A percentile compares a stretch with the other conserved stretches of the same genome.
These are phyloP conservation scores for Lactarius hengduanensis DNA, from an alignment of 768 basidiomycete species.

Conservation along the genomic window DNA sequence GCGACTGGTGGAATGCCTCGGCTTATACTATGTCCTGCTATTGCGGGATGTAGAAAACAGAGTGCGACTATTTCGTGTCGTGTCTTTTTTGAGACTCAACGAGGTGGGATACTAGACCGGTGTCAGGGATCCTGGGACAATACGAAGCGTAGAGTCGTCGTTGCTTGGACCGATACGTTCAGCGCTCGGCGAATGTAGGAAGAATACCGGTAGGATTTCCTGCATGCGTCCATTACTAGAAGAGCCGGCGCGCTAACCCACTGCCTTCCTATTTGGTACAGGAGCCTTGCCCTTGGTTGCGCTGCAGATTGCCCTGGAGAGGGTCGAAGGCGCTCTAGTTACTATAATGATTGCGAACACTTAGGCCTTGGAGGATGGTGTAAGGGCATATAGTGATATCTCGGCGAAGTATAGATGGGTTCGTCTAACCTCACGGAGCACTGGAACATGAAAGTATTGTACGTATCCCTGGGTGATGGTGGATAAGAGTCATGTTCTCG, in stretches of 20 bases:
- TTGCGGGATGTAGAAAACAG: slow-evolving; percentile 55
- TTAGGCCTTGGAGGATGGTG: background rate
- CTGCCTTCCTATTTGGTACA: slow-evolving; percentile 29
- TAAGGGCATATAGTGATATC: background rate
- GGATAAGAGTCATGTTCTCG: background rate
- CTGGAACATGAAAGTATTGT: background rate
- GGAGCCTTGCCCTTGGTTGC: slow-evolving; percentile 23
- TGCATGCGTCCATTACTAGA: slow-evolving; percentile 14
- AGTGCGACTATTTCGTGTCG: slow-evolving; percentile 38
- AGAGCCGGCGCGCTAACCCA: background rate
- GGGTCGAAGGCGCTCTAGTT: slow-evolving; percentile 27
- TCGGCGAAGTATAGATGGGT: background rate
- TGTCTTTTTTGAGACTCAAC: background rate
- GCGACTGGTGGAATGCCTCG: slow-evolving; percentile 62
- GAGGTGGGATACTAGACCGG: slow-evolving; percentile 33
- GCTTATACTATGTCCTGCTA: slow-evolving; percentile 65
- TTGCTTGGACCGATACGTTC: slow-evolving; percentile 23
- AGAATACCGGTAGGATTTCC: slow-evolving; percentile 1
- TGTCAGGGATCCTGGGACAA: slow-evolving; percentile 29
- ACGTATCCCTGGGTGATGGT: background rate
- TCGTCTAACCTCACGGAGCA: background rate
- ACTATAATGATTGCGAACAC: background rate
- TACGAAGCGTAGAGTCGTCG: slow-evolving; percentile 15
- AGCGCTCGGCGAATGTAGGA: slow-evolving; percentile 13
- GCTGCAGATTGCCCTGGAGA: slow-evolving; percentile 27